Evolutionary conservation across 2,329 filamentous ascomycete genomes (phyloP), one percentile per base, ranked within the genome.

Genomic region (Nemania sp.): DNA sequence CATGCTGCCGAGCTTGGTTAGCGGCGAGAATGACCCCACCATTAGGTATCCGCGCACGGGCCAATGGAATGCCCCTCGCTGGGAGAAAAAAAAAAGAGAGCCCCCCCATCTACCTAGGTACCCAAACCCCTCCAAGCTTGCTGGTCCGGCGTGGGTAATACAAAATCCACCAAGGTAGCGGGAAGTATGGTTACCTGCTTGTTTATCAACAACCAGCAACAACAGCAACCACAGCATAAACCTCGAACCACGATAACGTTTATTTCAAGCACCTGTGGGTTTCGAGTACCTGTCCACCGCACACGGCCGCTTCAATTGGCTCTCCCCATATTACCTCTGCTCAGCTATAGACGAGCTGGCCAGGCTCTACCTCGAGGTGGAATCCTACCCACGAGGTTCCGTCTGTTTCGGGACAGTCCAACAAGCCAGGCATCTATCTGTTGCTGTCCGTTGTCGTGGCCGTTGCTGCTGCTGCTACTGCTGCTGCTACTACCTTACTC

Each of bases 11-110:
- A n/a, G 21, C 32, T 29, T 13, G n/a, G 35, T 18, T 34, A 12
- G 17, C 25, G 42, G 20, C 25, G 21, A n/a, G 13, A 18, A 45
- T 15, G 17, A 35, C 59, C 54, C 55, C 59, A 54, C 39, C 40
- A 54, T 37, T 20, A 3, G 9, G 25, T 13, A 7, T 5, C 25
- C 4, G 18, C 34, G 55, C 51, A 62, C 60, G 51, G 55, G 32
- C 55, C 60, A n/a, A 62, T 29, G 35, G 1, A 13, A 46, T 21
- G 29, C 34, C 37, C 25, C 15, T 50, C 47, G 29, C 47, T n/a
- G 25, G 21, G 37, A 48, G 35, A 50, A 50, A 37, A 18, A 35
- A 35, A 29, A 29, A 29, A 29, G 25, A 7, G 25, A 29, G 25
- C 4, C 29, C 47, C 45, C 47, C 47, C 6, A 37, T 50, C 47